Evolutionary conservation across 2,329 filamentous ascomycete genomes (phyloP), one percentile per base, ranked within the genome.

Genomic region (Ceratocystis alfenasii): DNA sequence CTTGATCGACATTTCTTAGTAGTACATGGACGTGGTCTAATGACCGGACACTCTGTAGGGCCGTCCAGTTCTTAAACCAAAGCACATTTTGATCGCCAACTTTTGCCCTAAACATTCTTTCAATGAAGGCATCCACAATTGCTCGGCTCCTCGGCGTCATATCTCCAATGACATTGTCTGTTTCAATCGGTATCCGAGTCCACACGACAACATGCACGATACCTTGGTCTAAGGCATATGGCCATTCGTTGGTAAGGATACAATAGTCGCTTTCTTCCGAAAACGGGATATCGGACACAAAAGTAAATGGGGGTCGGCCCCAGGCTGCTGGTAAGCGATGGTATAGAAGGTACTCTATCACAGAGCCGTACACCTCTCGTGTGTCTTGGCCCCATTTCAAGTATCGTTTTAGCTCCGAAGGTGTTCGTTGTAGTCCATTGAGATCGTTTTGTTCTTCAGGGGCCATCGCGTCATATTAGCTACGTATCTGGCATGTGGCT

Each of bases 41-140:
- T 2, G 88, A 83, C 71, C 92, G 84, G 53, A 96, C 88, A 71
- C 89, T 95, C 78, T 96, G 95, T 73, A 96, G 77, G 30, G 86
- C 85, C 68, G 85, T 86, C 91, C 91, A 96, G 71, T 96, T 96
- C 81, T 93, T 95, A 77, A 96, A 96, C 90, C 91, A 97, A 68
- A 91, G 74, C 57, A 87, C 83, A n/a, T 79, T 80, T 2, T 74
- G 76, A 0, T 75, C 73, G 0, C 79, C 80, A 12, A 89, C 76
- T 36, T 75, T 76, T n/a, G 81, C 78, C 44, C 82, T 77, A 73
- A 96, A 96, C 17, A 81, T 87, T 69, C 77, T 79, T 69, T 83
- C 75, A 41, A 96, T 86, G 73, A 89, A 96, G 8, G 79, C 78
- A 60, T 84, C 80, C 46, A 95, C 87, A 67, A 81, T 74, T 50